phyloP scores from a whole-genome alignment of 2,329 filamentous ascomycete species.

The Fusarium protoensiforme region DNA sequence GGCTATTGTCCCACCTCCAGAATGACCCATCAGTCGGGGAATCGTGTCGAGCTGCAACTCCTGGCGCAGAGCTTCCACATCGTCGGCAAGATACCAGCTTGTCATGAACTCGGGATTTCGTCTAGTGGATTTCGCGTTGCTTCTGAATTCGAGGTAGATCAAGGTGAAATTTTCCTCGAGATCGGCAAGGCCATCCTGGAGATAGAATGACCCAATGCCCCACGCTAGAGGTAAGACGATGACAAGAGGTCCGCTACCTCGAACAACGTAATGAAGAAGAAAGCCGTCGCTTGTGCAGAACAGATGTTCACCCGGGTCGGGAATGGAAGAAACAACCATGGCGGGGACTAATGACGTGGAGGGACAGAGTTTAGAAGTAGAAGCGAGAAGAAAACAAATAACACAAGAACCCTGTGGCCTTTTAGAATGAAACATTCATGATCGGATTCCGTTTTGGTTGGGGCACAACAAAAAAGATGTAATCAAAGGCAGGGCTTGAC shows the following conservation, averaged over 20 bases:
- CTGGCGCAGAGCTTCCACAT: not conserved
- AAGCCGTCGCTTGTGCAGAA: not conserved
- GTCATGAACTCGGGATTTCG: not conserved
- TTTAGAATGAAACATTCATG: not conserved
- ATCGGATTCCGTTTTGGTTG: not conserved
- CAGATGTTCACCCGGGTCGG: not conserved
- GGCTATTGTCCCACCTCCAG: not conserved
- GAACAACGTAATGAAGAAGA: not conserved
- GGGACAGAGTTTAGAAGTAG: not conserved
- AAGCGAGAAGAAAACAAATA: not conserved
- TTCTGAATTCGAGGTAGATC: not conserved
- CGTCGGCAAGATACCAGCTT: not conserved
- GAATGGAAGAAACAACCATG: not conserved
- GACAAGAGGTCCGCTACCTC: not conserved
- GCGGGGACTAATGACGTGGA: not conserved
- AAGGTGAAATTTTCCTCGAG: not conserved
- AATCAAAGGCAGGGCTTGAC: not conserved
- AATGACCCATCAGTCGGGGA: not conserved
- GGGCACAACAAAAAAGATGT: not conserved
- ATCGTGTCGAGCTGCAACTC: not conserved
- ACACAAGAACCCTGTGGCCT: no score
- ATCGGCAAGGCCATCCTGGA: not conserved
- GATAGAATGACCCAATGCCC: not conserved
- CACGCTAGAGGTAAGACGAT: not conserved
- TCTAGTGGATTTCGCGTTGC: not conserved